Evolutionary conservation across 306 rosid species (phyloP).

Genomic region (Trifolium subterraneum): DNA sequence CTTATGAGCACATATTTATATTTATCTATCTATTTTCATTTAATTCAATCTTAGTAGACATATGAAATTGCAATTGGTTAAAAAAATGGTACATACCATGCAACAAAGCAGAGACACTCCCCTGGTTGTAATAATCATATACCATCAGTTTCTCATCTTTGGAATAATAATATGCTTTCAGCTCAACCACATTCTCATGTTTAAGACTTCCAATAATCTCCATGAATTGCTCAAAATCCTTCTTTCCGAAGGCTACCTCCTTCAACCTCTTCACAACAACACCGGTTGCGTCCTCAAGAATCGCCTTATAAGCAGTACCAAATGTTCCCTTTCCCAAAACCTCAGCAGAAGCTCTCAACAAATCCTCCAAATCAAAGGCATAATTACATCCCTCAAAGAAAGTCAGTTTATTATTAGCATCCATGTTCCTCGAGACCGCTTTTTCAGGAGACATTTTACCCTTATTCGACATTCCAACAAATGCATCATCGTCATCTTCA

Average conservation of each 20-base stretch:
- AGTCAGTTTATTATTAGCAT: constrained; percentile 58
- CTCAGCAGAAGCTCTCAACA: constrained; percentile 60
- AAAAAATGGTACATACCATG: constrained; percentile 49
- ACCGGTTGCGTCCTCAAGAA: constrained; percentile 50
- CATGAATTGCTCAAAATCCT: constrained; percentile 58
- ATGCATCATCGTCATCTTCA: constrained; percentile 49
- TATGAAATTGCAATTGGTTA: not conserved
- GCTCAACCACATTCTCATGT: constrained; percentile 53
- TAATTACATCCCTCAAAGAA: constrained; percentile 56
- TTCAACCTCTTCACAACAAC: constrained; percentile 60
- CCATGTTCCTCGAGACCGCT: constrained; percentile 75
- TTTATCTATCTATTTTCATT: not conserved
- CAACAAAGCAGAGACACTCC: constrained; percentile 51
- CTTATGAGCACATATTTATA: not conserved
- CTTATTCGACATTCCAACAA: constrained; percentile 69
- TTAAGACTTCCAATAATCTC: constrained; percentile 50
- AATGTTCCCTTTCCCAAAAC: constrained; percentile 54
- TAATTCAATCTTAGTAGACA: not conserved
- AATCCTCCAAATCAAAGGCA: constrained; percentile 56
- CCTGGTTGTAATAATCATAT: constrained; percentile 47
- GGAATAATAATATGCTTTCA: constrained; percentile 57
- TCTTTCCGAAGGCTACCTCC: constrained; percentile 55
- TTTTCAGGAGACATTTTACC: constrained; percentile 91
- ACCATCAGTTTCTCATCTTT: constrained; percentile 57
- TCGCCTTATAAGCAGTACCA: constrained; percentile 56